phyloP scores from a whole-genome alignment of 2,329 filamentous ascomycete species.

The Harringtonia lauricola region DNA sequence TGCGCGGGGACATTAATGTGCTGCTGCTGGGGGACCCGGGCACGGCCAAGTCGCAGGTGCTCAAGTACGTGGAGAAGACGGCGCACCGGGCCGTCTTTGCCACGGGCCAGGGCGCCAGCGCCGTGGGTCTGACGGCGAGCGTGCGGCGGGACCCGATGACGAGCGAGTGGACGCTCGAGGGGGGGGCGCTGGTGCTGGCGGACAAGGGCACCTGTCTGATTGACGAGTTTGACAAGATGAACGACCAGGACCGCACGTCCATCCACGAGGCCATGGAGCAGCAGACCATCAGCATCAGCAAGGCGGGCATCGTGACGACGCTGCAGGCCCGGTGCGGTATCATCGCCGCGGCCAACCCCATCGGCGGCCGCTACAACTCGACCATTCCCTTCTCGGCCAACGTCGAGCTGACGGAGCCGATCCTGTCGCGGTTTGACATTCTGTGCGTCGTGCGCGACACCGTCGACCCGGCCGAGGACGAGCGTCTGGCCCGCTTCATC shows the following conservation, averaged over 20 bases:
- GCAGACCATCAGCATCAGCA: slow-evolving; percentile 98
- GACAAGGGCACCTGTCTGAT: slow-evolving; percentile 94
- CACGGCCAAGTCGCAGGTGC: slow-evolving; percentile 93
- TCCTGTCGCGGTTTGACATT: slow-evolving; percentile 95
- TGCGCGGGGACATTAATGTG: slow-evolving; percentile 97
- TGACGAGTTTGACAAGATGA: slow-evolving; percentile 99
- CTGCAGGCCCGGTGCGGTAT: slow-evolving; percentile 93
- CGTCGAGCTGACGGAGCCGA: slow-evolving; percentile 92
- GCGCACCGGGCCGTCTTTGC: slow-evolving; percentile 95
- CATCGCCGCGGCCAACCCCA: slow-evolving; percentile 92
- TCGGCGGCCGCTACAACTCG: slow-evolving; percentile 91
- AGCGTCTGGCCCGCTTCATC: slow-evolving; percentile 87
- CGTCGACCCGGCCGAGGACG: slow-evolving; percentile 84
- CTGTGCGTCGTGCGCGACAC: slow-evolving; percentile 93
- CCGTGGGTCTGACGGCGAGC: slow-evolving; percentile 93
- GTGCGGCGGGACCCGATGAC: slow-evolving; percentile 93
- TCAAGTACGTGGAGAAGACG: slow-evolving; percentile 97
- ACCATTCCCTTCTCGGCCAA: slow-evolving; percentile 94
- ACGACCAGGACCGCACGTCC: slow-evolving; percentile 93
- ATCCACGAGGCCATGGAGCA: slow-evolving; percentile 99
- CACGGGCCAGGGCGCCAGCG: slow-evolving; percentile 92
- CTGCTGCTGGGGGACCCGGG: slow-evolving; percentile 92
- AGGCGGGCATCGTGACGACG: slow-evolving; percentile 95
- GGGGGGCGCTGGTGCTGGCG: slow-evolving; percentile 86
- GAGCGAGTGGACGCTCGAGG: slow-evolving; percentile 94